Evolutionary conservation across 345 rosid species (phyloP).

Genomic region (Camelina neglecta): DNA sequence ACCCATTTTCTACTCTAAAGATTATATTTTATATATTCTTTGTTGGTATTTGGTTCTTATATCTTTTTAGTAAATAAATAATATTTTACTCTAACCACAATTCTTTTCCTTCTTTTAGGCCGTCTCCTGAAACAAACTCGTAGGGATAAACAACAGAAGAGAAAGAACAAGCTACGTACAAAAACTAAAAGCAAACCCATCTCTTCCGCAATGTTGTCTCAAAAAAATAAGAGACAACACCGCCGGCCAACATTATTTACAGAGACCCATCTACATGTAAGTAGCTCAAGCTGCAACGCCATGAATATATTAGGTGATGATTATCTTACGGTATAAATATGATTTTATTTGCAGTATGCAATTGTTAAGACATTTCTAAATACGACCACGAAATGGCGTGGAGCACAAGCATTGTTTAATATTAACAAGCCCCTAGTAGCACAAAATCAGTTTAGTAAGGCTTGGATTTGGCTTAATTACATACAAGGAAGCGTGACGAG

Average conservation of each 20-base stretch:
- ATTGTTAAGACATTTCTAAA: constrained; percentile 33
- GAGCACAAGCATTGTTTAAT: constrained; percentile 39
- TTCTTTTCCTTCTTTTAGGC: neutral
- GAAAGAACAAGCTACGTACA: neutral
- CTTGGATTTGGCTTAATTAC: constrained; percentile 42
- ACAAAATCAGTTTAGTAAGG: constrained; percentile 31
- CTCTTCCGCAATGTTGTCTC: neutral
- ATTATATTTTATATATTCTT: neutral
- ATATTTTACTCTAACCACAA: neutral
- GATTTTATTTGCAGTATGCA: constrained; percentile 32
- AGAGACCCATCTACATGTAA: constrained; percentile 32
- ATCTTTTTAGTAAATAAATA: neutral
- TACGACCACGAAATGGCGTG: constrained; percentile 38
- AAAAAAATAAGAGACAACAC: neutral
- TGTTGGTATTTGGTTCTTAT: neutral
- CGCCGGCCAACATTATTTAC: neutral
- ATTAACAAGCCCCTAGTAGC: constrained; percentile 21
- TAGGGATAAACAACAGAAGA: neutral
- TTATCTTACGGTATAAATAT: neutral
- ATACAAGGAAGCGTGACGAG: constrained; percentile 11
- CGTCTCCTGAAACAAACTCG: neutral
- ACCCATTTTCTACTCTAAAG: neutral
- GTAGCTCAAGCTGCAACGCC: constrained; percentile 5
- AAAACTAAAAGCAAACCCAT: neutral
- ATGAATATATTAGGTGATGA: neutral